Evolutionary conservation across 495 filamentous ascomycete species (phyloP).

Genomic region (Melanomma pulvis-pyrius): DNA sequence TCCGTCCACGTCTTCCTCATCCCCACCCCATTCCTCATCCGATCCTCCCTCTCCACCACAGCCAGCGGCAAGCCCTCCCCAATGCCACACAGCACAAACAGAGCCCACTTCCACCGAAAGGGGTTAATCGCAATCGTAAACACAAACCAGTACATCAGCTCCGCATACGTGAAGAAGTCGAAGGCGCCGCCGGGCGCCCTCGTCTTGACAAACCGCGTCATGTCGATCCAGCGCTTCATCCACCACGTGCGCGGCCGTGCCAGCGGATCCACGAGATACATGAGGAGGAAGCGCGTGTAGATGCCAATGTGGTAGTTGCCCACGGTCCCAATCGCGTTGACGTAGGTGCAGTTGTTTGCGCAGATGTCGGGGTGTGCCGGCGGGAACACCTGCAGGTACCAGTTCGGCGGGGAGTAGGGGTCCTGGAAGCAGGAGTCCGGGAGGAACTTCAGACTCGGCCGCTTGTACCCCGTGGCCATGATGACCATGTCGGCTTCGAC

Average conservation of each 20-base stretch:
- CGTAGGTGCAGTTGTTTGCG: slow-evolving; percentile 82
- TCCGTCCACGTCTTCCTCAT: neutral
- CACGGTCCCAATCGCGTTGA: slow-evolving; percentile 78
- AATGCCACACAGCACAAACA: slow-evolving; percentile 79
- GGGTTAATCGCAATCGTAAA: slow-evolving; percentile 80
- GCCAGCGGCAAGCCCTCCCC: slow-evolving; percentile 65
- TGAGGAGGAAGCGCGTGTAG: slow-evolving; percentile 80
- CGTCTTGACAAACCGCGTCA: slow-evolving; percentile 74
- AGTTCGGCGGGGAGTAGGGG: slow-evolving; percentile 77
- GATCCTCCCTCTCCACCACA: slow-evolving; percentile 68
- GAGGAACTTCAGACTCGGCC: slow-evolving; percentile 72
- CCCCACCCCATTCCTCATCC: slow-evolving; percentile 48
- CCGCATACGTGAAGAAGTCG: slow-evolving; percentile 86
- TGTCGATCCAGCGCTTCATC: slow-evolving; percentile 87
- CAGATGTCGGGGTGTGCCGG: slow-evolving; percentile 65
- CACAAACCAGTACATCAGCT: slow-evolving; percentile 82
- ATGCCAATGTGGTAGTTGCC: slow-evolving; percentile 90
- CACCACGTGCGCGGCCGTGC: slow-evolving; percentile 68
- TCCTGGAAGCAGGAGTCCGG: slow-evolving; percentile 70
- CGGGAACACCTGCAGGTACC: slow-evolving; percentile 86
- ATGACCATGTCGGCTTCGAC: slow-evolving; percentile 76
- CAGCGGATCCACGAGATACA: slow-evolving; percentile 81
- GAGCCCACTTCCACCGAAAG: slow-evolving; percentile 79
- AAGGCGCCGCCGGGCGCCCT: slow-evolving; percentile 67
- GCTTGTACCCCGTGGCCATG: slow-evolving; percentile 80